These are phyloP conservation scores for Wakefieldia striispora DNA, from an alignment of 768 basidiomycete species.

Conservation along the genomic window DNA sequence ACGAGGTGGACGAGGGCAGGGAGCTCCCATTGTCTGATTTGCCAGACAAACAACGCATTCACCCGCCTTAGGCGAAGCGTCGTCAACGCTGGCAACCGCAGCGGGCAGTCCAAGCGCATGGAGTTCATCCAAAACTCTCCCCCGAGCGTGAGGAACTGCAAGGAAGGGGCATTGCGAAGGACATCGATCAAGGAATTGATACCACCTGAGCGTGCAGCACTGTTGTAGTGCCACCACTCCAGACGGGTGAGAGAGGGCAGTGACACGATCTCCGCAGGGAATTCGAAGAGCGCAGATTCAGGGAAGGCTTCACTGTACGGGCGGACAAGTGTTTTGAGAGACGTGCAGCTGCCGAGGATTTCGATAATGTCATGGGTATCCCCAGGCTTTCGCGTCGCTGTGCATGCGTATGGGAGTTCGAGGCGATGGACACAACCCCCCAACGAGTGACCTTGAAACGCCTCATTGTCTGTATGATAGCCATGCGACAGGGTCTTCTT, in stretches of 20 bases:
- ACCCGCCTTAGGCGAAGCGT: constrained; percentile 53
- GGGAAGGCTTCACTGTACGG: constrained; percentile 32
- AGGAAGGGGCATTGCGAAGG: constrained; percentile 49
- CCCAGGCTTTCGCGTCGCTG: constrained; percentile 37
- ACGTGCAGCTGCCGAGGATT: constrained; percentile 47
- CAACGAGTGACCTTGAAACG: constrained; percentile 18
- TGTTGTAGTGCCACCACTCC: constrained; percentile 64
- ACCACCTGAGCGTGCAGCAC: constrained; percentile 60
- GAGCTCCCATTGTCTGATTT: constrained; percentile 49
- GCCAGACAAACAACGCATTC: constrained; percentile 49
- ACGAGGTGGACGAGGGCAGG: constrained; percentile 53
- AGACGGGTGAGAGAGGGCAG: constrained; percentile 55
- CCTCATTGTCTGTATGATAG: constrained; percentile 8
- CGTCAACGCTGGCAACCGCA: constrained; percentile 45
- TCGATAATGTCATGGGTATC: constrained; percentile 38
- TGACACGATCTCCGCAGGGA: constrained; percentile 45
- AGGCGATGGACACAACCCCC: constrained; percentile 50
- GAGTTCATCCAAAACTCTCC: constrained; percentile 38
- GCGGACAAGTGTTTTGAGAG: constrained; percentile 55
- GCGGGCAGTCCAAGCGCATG: constrained; percentile 15
- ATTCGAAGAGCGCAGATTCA: constrained; percentile 45
- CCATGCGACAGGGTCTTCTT: constrained; percentile 28
- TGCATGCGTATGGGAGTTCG: constrained; percentile 56
- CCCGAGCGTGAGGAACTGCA: constrained; percentile 58
- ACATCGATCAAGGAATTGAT: constrained; percentile 60